Evolutionary conservation across 2,329 filamentous ascomycete genomes (phyloP), one percentile per base, ranked within the genome.

Genomic region (Colletotrichum liriopes): DNA sequence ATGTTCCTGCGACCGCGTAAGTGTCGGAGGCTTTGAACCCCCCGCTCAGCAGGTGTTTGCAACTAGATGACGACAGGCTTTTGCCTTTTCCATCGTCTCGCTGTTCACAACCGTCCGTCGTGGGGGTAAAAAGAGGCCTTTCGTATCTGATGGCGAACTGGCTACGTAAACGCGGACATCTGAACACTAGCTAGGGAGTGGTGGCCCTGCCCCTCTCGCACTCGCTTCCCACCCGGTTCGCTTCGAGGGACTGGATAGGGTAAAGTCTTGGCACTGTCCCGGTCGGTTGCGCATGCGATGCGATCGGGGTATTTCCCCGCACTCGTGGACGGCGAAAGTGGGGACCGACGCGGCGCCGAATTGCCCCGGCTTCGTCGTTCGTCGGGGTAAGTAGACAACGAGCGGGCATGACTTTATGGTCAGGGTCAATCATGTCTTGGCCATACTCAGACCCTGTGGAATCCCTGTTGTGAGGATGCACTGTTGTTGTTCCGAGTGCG

Each of bases 211-310:
- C 56, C 37, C 6, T 51, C 43, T 70, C 67, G 63, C 55, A 66
- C 55, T 70, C 67, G 67, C 55, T 55, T 55, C 32, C 23, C 23
- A n/a, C 47, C 39, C 16, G 23, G 59, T 51, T 66, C 55, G 55
- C 41, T 47, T 56, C 26, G 23, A 67, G 26, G 29, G 39, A 16
- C 63, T 47, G 54, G 60, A 54, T 26, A 39, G n/a, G 47, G 55
- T 7, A 32, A 41, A 47, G 23, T 20, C n/a, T 63, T 12, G 23
- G 20, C 41, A 51, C 29, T 23, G 66, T 32, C 20, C 60, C 32
- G 43, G 43, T 51, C 29, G 26, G 55, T 5, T 43, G 43, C 29
- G 60, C 39, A 20, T 23, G 26, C 12, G 49, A 52, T 52, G 49
- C 26, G 16, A 35, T 54, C 51, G 41, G 39, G 32, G 20, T 23